Percentiles rank a stretch among this genome's conserved stretches.
Conservation (phyloP, 495 filamentous ascomycete genomes). For the Paragyromitra xinjiangensis region DNA sequence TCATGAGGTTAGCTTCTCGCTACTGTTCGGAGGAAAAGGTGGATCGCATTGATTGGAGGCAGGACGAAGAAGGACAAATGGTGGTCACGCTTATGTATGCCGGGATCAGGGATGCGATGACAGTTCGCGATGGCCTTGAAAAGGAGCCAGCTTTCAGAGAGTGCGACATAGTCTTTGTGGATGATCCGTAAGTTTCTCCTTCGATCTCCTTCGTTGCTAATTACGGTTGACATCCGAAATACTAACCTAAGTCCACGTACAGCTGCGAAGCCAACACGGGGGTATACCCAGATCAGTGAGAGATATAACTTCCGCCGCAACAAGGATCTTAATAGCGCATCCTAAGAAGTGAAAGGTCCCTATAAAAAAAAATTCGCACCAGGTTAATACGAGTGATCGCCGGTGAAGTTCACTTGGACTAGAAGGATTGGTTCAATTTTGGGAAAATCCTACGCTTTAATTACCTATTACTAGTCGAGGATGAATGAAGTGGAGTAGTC, state of each 20-base stretch:
- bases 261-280: constrained; percentile 4
- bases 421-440: too few relatives aligned
- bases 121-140: background rate
- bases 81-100: constrained; percentile 37
- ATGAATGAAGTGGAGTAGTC: too few relatives aligned
- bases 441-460: too few relatives aligned
- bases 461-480: too few relatives aligned
- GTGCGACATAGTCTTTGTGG: constrained; percentile 27
- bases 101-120: constrained; percentile 37
- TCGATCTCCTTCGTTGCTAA: background rate
- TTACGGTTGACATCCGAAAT: background rate
- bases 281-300: background rate
- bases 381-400: too few relatives aligned
- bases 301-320: background rate
- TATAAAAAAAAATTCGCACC: background rate
- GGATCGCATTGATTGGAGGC: constrained; percentile 24
- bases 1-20: constrained; percentile 32
- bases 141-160: constrained; percentile 9
- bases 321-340: background rate
- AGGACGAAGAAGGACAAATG: constrained; percentile 18
- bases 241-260: background rate
- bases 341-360: background rate
- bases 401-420: too few relatives aligned
- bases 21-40: constrained; percentile 23
- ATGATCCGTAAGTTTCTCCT: constrained; percentile 22